Evolutionary conservation across 345 rosid species (phyloP).

Genomic region (Nephelium lappaceum): DNA sequence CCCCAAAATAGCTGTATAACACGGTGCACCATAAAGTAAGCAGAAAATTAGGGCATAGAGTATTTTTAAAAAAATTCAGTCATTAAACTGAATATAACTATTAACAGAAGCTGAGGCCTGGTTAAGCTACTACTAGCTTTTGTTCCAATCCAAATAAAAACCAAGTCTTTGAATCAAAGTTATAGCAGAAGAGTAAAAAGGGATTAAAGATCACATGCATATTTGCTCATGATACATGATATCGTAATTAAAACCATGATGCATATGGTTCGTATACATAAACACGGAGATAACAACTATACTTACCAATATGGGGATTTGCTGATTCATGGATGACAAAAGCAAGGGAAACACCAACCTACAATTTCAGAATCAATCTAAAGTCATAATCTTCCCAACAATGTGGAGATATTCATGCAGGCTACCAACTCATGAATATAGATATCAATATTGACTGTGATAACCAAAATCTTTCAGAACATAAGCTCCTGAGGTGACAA

Average conservation of each 20-base stretch:
- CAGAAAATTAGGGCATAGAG: neutral
- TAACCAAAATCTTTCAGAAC: neutral
- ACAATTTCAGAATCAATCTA: conserved; percentile 32
- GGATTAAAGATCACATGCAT: neutral
- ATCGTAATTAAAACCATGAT: neutral
- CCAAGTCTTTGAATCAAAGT: neutral
- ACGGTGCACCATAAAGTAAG: conserved; percentile 13
- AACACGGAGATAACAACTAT: neutral
- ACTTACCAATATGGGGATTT: conserved; percentile 96
- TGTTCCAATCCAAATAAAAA: neutral
- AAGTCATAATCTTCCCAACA: conserved; percentile 7
- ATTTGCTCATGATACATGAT: neutral
- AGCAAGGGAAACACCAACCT: conserved; percentile 96
- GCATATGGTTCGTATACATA: neutral
- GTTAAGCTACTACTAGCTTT: neutral
- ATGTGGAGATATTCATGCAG: neutral
- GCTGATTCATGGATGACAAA: conserved; percentile 99
- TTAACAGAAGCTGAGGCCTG: conserved; percentile 4
- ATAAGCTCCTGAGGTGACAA: conserved; percentile 14
- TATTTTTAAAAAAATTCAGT: neutral
- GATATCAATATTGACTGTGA: neutral
- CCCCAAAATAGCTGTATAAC: conserved; percentile 83
- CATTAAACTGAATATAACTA: neutral
- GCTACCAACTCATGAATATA: neutral
- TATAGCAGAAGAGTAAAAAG: too few species aligned